Evolutionary conservation across 1,139 yeast species (phyloP), one percentile per base, ranked within the genome.

Genomic region (Yamadazyma taylorii): DNA sequence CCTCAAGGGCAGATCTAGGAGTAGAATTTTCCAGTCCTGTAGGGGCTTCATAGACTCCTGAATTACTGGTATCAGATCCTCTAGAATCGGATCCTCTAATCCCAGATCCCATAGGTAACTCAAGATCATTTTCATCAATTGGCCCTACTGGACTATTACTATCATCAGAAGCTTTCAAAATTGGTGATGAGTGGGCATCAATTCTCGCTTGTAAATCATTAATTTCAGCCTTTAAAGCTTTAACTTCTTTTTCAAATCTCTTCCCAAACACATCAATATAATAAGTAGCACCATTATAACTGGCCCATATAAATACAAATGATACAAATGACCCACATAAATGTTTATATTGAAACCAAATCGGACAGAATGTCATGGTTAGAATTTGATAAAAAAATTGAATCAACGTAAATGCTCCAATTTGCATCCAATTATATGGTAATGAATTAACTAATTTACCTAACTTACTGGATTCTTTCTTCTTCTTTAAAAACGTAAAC

Each of bases 201-300:
- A 61, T 80, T 79, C 52, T 58, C 38, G 63, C 59, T 53, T 79
- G 84, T 44, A 82, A 60, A 21, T 69, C 73, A 11, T 68, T 73
- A 19, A 92, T 78, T 55, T 90, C 96, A 17, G 61, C 61, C 56
- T 81, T 85, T 52, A 92, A 69, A 53, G 77, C 76, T 23, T 69
- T 65, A 28, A 90, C 87, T 57, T 92, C 96, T 52, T 84, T 87
- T 54, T 82, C 95, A 61, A 85, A 81, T 52, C 88, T 73, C 55
- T 83, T 85, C 41, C 95, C 97, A 62, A 90, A 92, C 30, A 85
- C 84, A 55, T 92, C 97, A 41, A 92, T 75, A 56, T 92, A 92
- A 56, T 87, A 92, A 1, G 96, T 87, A 2, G 97, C 97, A 24
- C 98, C 98, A 50, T 92, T 90, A 59, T 85, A 87, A 34, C 89